phyloP scores from a whole-genome alignment of 768 basidiomycete species.

The Tricholoma flavovirens region DNA sequence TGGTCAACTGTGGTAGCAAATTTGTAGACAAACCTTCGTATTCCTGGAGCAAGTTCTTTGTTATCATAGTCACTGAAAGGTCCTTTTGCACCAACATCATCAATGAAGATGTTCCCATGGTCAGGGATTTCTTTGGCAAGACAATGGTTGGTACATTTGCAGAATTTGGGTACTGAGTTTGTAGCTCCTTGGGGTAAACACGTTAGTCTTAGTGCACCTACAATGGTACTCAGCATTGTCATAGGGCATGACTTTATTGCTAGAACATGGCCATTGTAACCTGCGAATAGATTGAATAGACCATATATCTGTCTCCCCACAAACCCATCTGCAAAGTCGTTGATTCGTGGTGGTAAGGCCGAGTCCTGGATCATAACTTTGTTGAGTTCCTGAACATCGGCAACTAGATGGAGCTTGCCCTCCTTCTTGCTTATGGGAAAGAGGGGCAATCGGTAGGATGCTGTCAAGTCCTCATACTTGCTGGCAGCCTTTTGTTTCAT shows the following conservation, averaged over 20 bases:
- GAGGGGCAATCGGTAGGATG: constrained; percentile 18
- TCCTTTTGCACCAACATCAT: constrained; percentile 16
- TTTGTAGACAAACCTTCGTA: constrained; percentile 26
- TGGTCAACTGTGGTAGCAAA: constrained; percentile 18
- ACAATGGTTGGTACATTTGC: too few species aligned
- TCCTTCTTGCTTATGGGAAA: constrained; percentile 24
- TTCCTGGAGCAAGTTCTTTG: constrained; percentile 14
- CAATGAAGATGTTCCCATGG: constrained; percentile 14
- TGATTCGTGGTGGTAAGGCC: constrained; percentile 10
- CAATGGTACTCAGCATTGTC: constrained; percentile 25
- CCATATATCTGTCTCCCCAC: constrained; percentile 19
- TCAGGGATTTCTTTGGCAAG: constrained; percentile 11
- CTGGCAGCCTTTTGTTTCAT: constrained; percentile 12
- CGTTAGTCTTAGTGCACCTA: constrained; percentile 17
- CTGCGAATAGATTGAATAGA: constrained; percentile 23
- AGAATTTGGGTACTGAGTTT: too few species aligned
- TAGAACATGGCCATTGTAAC: constrained; percentile 26
- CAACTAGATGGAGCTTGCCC: constrained; percentile 24
- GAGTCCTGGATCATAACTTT: background rate
- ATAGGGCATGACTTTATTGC: constrained; percentile 21
- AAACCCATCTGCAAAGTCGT: constrained; percentile 22
- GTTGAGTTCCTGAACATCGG: constrained; percentile 26
- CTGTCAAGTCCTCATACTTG: constrained; percentile 16
- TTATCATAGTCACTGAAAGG: constrained; percentile 13
- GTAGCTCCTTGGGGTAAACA: too few species aligned